A percentile compares a stretch with the other conserved stretches of the same genome.
phyloP scores from a whole-genome alignment of 345 rosid genomes.

The Syzygium aromaticum region DNA sequence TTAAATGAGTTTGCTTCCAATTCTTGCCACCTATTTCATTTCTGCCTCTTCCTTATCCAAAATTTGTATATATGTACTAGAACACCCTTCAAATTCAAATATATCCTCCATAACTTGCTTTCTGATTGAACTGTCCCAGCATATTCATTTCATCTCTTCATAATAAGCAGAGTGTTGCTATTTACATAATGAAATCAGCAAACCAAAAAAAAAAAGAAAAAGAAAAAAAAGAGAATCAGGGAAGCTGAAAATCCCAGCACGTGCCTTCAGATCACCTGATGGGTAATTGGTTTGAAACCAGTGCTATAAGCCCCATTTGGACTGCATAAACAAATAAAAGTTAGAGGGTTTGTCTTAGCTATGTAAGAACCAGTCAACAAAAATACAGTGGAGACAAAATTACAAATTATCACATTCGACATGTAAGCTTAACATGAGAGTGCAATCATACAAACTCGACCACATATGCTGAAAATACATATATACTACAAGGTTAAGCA shows the following conservation, averaged over 20 bases:
- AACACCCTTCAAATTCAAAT: not conserved
- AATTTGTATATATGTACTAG: not conserved
- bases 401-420: not conserved
- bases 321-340: constrained; percentile 28
- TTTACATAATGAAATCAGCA: not conserved
- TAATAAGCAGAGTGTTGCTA: not conserved
- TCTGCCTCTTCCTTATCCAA: not conserved
- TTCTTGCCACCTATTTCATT: not conserved
- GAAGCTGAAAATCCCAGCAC: constrained; percentile 20
- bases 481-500: not conserved
- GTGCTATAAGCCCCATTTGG: constrained; percentile 98
- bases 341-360: not conserved
- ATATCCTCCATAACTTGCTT: not conserved
- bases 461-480: not conserved
- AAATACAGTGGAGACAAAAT: not conserved
- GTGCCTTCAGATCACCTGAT: constrained; percentile 86
- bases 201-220: not conserved
- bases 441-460: rapidly evolving
- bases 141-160: not conserved
- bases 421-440: not conserved
- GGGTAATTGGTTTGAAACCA: constrained; percentile 93
- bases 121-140: not conserved
- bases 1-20: not conserved
- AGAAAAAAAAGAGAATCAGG: not conserved
- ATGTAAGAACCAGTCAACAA: not conserved